These are phyloP conservation scores for Diaporthe amygdali DNA, from an alignment of 2,329 filamentous ascomycete genomes.

Conservation along the genomic window DNA sequence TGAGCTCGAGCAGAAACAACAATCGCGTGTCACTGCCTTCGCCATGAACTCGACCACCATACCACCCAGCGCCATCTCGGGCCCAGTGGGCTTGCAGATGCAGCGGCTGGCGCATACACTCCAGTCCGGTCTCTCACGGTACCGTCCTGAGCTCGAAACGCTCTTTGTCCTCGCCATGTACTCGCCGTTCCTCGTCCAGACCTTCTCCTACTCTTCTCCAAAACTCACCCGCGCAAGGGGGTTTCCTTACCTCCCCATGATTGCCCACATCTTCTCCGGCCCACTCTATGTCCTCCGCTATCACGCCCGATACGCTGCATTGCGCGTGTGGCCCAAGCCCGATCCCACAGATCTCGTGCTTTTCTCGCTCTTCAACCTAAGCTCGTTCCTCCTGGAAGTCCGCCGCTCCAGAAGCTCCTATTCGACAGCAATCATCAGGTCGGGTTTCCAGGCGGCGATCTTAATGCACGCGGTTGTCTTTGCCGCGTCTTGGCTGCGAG, in stretches of 20 bases:
- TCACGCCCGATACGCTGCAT: slow-evolving; percentile 11
- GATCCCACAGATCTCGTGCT: slow-evolving; percentile 10
- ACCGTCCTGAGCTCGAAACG: slow-evolving; percentile 20
- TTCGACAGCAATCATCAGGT: not conserved
- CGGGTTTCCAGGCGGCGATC: slow-evolving; percentile 3
- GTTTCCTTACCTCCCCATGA: not conserved
- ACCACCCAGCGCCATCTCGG: not conserved
- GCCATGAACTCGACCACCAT: slow-evolving; percentile 1
- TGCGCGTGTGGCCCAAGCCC: slow-evolving; percentile 14
- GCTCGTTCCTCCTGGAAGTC: not conserved
- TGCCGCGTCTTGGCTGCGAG: slow-evolving; percentile 10
- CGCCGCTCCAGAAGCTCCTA: not conserved
- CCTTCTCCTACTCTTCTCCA: not conserved
- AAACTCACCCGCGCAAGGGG: slow-evolving; percentile 9
- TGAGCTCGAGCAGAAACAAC: not conserved
- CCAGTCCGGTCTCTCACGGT: not conserved
- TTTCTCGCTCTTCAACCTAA: slow-evolving; percentile 10
- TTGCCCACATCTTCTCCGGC: slow-evolving; percentile 6
- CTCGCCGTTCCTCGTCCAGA: not conserved
- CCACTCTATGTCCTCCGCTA: slow-evolving; percentile 3
- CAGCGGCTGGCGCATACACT: not conserved
- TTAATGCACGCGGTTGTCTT: not conserved
- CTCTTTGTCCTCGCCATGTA: slow-evolving; percentile 15
- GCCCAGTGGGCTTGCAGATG: not conserved
- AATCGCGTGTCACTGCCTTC: not conserved